Evolutionary conservation across 2,329 filamentous ascomycete species (phyloP).

Genomic region (Elsinoe necatrix): DNA sequence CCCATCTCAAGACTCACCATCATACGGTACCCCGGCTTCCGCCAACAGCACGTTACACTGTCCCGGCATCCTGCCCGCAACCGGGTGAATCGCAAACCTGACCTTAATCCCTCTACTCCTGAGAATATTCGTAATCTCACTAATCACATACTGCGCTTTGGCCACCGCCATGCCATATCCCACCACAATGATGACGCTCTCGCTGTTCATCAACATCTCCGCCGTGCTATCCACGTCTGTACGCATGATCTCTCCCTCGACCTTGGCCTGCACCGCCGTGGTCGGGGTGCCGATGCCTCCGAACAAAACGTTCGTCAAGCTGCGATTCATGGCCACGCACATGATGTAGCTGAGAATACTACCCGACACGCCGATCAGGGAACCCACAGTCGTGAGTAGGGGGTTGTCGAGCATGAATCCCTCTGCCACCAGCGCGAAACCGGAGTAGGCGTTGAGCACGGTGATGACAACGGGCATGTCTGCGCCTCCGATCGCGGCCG

Average conservation of each 20-base stretch:
- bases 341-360: constrained; percentile 81
- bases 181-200: constrained; percentile 77
- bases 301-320: constrained; percentile 80
- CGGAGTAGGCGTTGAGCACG: constrained; percentile 82
- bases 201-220: constrained; percentile 64
- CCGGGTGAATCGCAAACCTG: constrained; percentile 82
- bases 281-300: constrained; percentile 64
- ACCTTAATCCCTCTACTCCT: constrained; percentile 71
- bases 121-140: constrained; percentile 67
- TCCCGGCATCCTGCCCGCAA: constrained; percentile 85
- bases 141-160: constrained; percentile 85
- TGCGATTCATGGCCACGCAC: constrained; percentile 88
- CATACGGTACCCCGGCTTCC: constrained; percentile 80
- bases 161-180: constrained; percentile 93
- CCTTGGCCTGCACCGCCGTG: constrained; percentile 55
- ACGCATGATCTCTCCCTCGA: constrained; percentile 70
- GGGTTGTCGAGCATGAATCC: constrained; percentile 88
- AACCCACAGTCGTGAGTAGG: constrained; percentile 74
- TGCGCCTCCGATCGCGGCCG: constrained; percentile 80
- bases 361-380: constrained; percentile 78
- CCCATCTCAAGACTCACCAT: constrained; percentile 39
- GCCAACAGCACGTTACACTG: constrained; percentile 88
- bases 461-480: constrained; percentile 93
- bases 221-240: constrained; percentile 74
- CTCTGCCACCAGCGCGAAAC: constrained; percentile 82